A percentile compares a stretch with the other conserved stretches of the same genome.
These are phyloP conservation scores for Graphilbum sp. DNA, from an alignment of 2,329 filamentous ascomycete genomes.

Conservation along the genomic window DNA sequence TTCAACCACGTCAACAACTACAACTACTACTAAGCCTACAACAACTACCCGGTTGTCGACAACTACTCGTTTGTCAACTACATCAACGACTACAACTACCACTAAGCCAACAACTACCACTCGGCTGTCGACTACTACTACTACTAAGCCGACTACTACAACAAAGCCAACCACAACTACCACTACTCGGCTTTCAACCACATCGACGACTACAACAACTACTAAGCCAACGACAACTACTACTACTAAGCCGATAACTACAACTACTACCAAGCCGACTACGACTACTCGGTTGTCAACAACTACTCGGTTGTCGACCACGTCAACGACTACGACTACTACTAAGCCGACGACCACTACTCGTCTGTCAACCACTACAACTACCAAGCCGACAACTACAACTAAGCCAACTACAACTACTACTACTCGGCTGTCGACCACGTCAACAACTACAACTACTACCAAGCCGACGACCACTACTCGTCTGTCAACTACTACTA, in stretches of 20 bases:
- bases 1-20: slow-evolving; percentile 1
- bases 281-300: slow-evolving; percentile 3
- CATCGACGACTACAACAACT: slow-evolving; percentile 8
- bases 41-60: slow-evolving; percentile 3
- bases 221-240: slow-evolving; percentile 3
- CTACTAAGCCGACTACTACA: slow-evolving; percentile 1
- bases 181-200: neutral
- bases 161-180: slow-evolving; percentile 6
- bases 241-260: slow-evolving; percentile 3
- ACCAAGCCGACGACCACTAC: neutral
- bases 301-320: slow-evolving; percentile 7
- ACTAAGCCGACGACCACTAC: slow-evolving; percentile 4
- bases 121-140: slow-evolving; percentile 4
- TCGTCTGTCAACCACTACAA: slow-evolving; percentile 7
- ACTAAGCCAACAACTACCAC: slow-evolving; percentile 1
- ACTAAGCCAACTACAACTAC: neutral
- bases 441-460: neutral
- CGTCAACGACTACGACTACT: neutral
- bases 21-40: slow-evolving; percentile 4
- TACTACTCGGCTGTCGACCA: neutral
- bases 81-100: slow-evolving; percentile 5
- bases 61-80: slow-evolving; percentile 2
- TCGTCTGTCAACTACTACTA: slow-evolving; percentile 4
- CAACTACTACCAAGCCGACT: slow-evolving; percentile 4
- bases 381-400: neutral